Percentiles rank a stretch among this genome's conserved stretches.
phyloP scores from a whole-genome alignment of 2,329 filamentous ascomycete genomes.

The Nemania sp. region DNA sequence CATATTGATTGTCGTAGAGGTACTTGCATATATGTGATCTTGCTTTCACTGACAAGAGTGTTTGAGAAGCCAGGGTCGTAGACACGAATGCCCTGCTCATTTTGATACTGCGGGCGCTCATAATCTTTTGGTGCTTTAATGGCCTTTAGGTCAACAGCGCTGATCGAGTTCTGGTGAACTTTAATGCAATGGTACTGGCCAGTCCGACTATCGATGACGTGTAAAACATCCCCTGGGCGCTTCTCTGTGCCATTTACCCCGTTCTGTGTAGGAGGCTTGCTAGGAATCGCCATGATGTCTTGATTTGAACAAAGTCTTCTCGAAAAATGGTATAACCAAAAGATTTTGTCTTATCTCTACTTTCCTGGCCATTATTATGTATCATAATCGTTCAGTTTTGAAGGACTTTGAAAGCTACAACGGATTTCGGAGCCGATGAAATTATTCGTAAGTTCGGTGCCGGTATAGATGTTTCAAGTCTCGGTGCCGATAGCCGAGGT shows the following conservation, averaged over 20 bases:
- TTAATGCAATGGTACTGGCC: slow-evolving; percentile 17
- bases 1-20: neutral
- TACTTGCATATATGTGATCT: slow-evolving; percentile 28
- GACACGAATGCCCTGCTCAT: slow-evolving; percentile 26
- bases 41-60: slow-evolving; percentile 28
- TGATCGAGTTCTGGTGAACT: slow-evolving; percentile 24
- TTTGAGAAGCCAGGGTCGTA: slow-evolving; percentile 28
- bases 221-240: slow-evolving; percentile 15
- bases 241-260: neutral
- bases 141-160: slow-evolving; percentile 22
- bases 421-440: too few species aligned
- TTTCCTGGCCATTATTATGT: too few species aligned
- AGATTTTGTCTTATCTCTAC: too few species aligned
- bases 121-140: slow-evolving; percentile 25
- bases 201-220: slow-evolving; percentile 27
- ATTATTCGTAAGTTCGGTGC: too few species aligned
- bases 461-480: too few species aligned
- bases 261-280: neutral
- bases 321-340: too few species aligned
- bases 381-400: too few species aligned
- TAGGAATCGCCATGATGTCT: neutral
- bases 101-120: slow-evolving; percentile 25
- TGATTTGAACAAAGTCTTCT: too few species aligned
- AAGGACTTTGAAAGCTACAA: too few species aligned
- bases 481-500: too few species aligned